phyloP scores from a whole-genome alignment of 2,329 filamentous ascomycete species.

The Trichoderma oligosporum region DNA sequence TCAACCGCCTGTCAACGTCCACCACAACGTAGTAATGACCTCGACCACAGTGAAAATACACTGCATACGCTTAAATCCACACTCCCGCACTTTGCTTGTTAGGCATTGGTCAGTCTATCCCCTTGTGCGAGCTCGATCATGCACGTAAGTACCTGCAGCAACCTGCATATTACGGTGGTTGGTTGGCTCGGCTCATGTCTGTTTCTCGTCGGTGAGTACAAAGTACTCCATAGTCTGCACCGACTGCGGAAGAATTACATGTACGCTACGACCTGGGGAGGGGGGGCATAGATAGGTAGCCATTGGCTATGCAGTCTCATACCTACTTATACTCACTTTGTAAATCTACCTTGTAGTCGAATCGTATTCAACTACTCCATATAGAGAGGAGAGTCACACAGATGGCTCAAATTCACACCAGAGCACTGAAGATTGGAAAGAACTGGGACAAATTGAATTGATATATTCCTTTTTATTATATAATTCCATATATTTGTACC shows the following conservation, averaged over 20 bases:
- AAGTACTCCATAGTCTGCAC: not conserved
- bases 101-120: slow-evolving; percentile 6
- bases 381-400: too few relatives aligned
- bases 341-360: too few relatives aligned
- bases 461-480: too few relatives aligned
- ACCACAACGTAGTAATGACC: not conserved
- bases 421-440: too few relatives aligned
- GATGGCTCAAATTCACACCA: too few relatives aligned
- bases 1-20: not conserved
- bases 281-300: not conserved
- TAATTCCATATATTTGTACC: too few relatives aligned
- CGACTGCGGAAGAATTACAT: not conserved
- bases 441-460: too few relatives aligned
- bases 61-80: slow-evolving; percentile 9
- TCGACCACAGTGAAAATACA: not conserved
- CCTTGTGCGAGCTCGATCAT: slow-evolving; percentile 13
- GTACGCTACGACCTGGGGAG: not conserved
- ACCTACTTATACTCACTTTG: too few relatives aligned
- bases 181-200: slow-evolving; percentile 2
- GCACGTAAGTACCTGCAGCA: slow-evolving; percentile 18
- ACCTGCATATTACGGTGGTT: slow-evolving; percentile 9
- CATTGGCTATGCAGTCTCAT: not conserved
- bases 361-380: too few relatives aligned
- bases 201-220: not conserved
- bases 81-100: not conserved